Percentiles rank a stretch among this genome's conserved stretches.
Conservation (phyloP, 305 asterid species). For the Petunia hybrid region DNA sequence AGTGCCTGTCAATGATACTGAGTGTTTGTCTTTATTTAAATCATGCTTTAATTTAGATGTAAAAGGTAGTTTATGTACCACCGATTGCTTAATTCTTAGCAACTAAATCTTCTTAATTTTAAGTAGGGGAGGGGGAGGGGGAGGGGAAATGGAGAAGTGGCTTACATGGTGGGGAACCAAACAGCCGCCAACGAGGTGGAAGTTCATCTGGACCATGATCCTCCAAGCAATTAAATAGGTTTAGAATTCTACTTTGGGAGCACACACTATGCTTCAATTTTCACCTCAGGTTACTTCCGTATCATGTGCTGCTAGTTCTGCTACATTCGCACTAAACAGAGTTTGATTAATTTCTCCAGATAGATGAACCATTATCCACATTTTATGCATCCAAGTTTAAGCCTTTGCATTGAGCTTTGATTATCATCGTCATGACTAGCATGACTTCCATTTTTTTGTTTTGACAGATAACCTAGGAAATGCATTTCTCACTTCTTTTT, state of each 20-base stretch:
- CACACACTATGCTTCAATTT: slow-evolving; percentile 1
- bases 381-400: slow-evolving; percentile 26
- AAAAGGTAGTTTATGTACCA: slow-evolving; percentile 8
- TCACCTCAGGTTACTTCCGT: slow-evolving; percentile 26
- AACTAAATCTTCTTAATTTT: neutral
- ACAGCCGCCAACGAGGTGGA: too few relatives aligned
- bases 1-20: slow-evolving; percentile 24
- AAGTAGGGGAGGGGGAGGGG: too few relatives aligned
- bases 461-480: slow-evolving; percentile 88
- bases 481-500: slow-evolving; percentile 86
- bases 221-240: neutral
- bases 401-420: slow-evolving; percentile 20
- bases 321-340: slow-evolving; percentile 12
- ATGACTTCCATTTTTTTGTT: slow-evolving; percentile 26
- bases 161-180: too few relatives aligned
- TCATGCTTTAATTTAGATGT: neutral
- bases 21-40: neutral
- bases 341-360: neutral
- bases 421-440: neutral
- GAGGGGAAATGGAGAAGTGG: too few relatives aligned
- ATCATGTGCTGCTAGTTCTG: slow-evolving; percentile 15
- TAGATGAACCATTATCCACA: slow-evolving; percentile 8
- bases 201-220: too few relatives aligned
- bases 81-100: neutral
- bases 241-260: neutral